Evolutionary conservation across 106 monocot genomes (phyloP).

Genomic region (Platanthera zijinensis): DNA sequence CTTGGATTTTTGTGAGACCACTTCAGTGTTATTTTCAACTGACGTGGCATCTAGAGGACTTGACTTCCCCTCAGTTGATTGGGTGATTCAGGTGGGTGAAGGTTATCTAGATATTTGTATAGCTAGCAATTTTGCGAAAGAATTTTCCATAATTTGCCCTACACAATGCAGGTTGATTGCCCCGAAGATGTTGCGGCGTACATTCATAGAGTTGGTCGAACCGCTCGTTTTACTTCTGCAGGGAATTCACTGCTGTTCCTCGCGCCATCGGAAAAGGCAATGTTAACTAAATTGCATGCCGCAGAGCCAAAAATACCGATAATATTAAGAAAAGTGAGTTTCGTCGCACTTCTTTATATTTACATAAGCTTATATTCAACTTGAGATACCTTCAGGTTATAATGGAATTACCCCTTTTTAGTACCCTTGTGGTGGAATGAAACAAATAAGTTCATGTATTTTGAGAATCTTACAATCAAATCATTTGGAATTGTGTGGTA

Average conservation of each 20-base stretch:
- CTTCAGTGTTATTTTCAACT: slow-evolving; percentile 83
- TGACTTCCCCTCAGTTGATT: slow-evolving; percentile 84
- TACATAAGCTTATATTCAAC: not conserved
- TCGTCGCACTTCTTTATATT: not conserved
- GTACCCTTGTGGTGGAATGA: too few relatives aligned
- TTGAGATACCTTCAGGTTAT: too few relatives aligned
- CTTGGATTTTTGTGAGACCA: slow-evolving; percentile 59
- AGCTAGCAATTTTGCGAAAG: not conserved
- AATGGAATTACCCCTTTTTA: too few relatives aligned
- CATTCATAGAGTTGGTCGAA: slow-evolving; percentile 96
- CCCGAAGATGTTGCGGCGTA: slow-evolving; percentile 81
- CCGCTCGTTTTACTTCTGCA: slow-evolving; percentile 77
- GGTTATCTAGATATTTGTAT: not conserved
- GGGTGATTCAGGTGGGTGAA: slow-evolving; percentile 85
- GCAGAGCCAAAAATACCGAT: slow-evolving; percentile 82
- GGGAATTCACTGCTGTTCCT: slow-evolving; percentile 82
- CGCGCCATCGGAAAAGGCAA: slow-evolving; percentile 64
- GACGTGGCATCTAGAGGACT: slow-evolving; percentile 90
- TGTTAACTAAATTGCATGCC: slow-evolving; percentile 72
- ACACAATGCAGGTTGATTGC: slow-evolving; percentile 73
- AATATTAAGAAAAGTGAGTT: slow-evolving; percentile 52
- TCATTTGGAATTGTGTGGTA: too few relatives aligned
- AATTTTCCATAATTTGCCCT: not conserved
- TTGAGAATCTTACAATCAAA: too few relatives aligned
- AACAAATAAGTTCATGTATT: too few relatives aligned